phyloP scores from a whole-genome alignment of 2,329 filamentous ascomycete genomes.

The Xylariales sp. region DNA sequence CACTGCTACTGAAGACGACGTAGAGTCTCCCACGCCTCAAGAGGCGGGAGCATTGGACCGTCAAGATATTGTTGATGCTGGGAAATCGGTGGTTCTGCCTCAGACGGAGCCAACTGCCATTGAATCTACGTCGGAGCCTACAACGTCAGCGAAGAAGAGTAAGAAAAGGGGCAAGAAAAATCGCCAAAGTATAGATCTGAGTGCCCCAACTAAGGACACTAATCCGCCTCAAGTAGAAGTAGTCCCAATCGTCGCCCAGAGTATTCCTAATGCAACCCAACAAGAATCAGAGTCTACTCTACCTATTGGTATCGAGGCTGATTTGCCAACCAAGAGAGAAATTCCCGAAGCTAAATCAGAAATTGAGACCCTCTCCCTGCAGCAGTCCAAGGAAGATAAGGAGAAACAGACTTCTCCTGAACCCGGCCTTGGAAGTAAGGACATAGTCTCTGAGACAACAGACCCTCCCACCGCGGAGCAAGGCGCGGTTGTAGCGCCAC shows the following conservation, averaged over 20 bases:
- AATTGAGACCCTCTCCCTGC: slow-evolving; percentile 32
- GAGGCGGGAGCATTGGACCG: slow-evolving; percentile 15
- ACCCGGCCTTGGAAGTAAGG: slow-evolving; percentile 31
- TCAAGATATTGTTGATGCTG: slow-evolving; percentile 17
- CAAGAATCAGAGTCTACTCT: slow-evolving; percentile 18
- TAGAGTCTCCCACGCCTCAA: slow-evolving; percentile 24
- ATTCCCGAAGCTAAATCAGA: slow-evolving; percentile 23
- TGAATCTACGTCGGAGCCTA: slow-evolving; percentile 31
- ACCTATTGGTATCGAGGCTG: neutral
- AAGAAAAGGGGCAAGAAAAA: slow-evolving; percentile 40
- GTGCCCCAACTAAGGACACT: slow-evolving; percentile 23
- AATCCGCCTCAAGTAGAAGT: slow-evolving; percentile 18
- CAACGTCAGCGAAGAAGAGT: slow-evolving; percentile 39
- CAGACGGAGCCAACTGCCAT: slow-evolving; percentile 31
- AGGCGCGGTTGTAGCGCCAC: slow-evolving; percentile 14
- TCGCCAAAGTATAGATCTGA: slow-evolving; percentile 30
- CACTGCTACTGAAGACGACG: neutral
- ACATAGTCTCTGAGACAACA: slow-evolving; percentile 31
- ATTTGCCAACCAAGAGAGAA: slow-evolving; percentile 14
- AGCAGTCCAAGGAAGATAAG: slow-evolving; percentile 44
- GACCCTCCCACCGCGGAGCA: slow-evolving; percentile 26
- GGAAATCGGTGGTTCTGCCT: slow-evolving; percentile 20
- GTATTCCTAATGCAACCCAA: slow-evolving; percentile 22
- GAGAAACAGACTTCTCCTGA: slow-evolving; percentile 39
- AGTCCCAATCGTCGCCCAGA: slow-evolving; percentile 26